These are phyloP conservation scores for Globisporangium spiculum DNA, from an alignment of 352 stramenopile genomes.

Conservation along the genomic window DNA sequence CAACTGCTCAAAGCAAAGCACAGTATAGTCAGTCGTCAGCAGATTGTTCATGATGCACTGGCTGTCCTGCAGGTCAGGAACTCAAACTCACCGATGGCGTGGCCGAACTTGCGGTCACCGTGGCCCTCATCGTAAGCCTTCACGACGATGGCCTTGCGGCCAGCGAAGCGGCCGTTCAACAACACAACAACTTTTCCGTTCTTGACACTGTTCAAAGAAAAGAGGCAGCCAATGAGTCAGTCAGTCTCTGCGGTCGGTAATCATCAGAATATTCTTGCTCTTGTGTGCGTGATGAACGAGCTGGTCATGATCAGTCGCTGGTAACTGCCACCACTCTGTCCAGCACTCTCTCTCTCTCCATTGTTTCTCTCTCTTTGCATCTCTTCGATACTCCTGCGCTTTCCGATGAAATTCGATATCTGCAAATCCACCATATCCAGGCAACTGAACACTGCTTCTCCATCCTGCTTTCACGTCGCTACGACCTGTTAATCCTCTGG, in stretches of 20 bases:
- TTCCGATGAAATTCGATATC: neutral
- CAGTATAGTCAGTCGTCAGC: neutral
- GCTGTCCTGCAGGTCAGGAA: neutral
- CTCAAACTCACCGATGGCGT: slow-evolving; percentile 88
- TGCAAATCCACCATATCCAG: neutral
- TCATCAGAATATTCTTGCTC: neutral
- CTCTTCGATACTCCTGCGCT: neutral
- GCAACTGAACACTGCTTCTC: neutral
- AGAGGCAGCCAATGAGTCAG: slow-evolving; percentile 14
- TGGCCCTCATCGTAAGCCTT: slow-evolving; percentile 98
- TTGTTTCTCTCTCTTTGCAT: neutral
- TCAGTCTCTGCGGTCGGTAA: neutral
- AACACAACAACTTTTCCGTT: slow-evolving; percentile 99
- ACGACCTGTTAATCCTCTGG: neutral
- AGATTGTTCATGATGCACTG: neutral
- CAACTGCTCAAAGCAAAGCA: slow-evolving; percentile 49
- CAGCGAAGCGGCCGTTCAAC: slow-evolving; percentile 97
- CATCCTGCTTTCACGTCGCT: neutral
- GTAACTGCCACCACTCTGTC: neutral
- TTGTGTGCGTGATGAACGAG: neutral
- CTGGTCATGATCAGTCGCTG: neutral
- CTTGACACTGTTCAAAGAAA: slow-evolving; percentile 85
- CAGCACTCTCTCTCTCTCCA: neutral
- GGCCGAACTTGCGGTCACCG: slow-evolving; percentile 95
- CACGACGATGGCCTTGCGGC: slow-evolving; percentile 99